Percentiles rank a stretch among this genome's conserved stretches.
Conservation (phyloP, 257 asterid species). For the Penstemon newberryi region DNA sequence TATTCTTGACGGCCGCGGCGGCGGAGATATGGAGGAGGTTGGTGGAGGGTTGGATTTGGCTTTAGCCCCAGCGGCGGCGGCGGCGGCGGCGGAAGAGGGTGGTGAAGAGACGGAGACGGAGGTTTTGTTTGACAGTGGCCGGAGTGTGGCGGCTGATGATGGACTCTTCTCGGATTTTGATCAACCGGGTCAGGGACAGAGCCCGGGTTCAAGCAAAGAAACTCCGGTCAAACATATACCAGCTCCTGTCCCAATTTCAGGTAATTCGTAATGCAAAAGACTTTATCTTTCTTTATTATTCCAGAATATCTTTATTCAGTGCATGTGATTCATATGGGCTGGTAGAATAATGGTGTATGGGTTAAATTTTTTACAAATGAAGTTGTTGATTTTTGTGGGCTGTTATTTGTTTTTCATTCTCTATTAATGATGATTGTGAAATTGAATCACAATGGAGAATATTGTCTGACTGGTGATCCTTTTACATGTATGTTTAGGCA, state of each 20-base stretch:
- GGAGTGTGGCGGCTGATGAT: conserved; percentile 72
- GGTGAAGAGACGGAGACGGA: conserved; percentile 44
- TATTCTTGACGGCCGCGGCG: conserved; percentile 58
- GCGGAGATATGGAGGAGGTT: conserved; percentile 30
- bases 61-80: conserved; percentile 25
- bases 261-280: conserved; percentile 26
- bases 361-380: too few species aligned
- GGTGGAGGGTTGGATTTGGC: conserved; percentile 50
- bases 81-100: conserved; percentile 17
- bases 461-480: neutral
- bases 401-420: neutral
- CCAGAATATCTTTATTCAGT: neutral
- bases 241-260: conserved; percentile 66
- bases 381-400: neutral
- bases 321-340: conserved; percentile 18
- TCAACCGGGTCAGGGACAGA: conserved; percentile 55
- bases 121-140: conserved; percentile 76
- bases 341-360: neutral
- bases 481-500: neutral
- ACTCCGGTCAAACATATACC: conserved; percentile 40
- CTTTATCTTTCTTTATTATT: neutral
- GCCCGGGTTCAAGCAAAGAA: conserved; percentile 39
- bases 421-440: neutral
- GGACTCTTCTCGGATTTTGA: conserved; percentile 85
- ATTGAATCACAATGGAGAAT: neutral